These are phyloP conservation scores for Vicia villosa DNA, from an alignment of 306 rosid species.

Conservation along the genomic window DNA sequence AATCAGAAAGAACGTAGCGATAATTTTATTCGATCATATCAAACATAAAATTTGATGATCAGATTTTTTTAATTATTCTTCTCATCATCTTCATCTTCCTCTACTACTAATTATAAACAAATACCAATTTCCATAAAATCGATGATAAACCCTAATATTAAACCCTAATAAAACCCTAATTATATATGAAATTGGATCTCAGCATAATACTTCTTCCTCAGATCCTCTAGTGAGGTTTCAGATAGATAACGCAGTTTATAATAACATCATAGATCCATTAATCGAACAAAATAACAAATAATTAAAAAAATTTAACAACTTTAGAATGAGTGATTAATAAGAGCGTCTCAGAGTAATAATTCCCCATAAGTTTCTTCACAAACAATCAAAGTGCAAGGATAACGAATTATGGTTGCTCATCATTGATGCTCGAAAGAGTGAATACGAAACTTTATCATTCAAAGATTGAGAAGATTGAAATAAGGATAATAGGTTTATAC, in stretches of 20 bases:
- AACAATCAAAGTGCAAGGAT: conserved; percentile 80
- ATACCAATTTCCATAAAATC: not conserved
- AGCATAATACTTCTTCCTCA: conserved; percentile 39
- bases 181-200: conserved; percentile 16
- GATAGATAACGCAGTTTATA: conserved; percentile 67
- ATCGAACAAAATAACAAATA: not conserved
- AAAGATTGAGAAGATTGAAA: not conserved
- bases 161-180: not conserved
- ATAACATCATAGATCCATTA: conserved; percentile 54
- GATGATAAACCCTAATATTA: not conserved
- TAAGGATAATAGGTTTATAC: not conserved
- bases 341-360: conserved; percentile 61
- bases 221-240: conserved; percentile 39
- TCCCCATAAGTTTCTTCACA: conserved; percentile 79
- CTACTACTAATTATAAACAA: not conserved
- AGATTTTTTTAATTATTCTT: conserved; percentile 11
- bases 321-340: not conserved
- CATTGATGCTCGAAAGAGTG: conserved; percentile 40
- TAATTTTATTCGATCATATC: conserved; percentile 34
- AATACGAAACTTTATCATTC: not conserved
- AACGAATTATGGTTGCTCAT: conserved; percentile 42
- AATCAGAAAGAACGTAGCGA: conserved; percentile 41
- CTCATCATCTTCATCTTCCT: conserved; percentile 38
- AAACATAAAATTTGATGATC: conserved; percentile 31
- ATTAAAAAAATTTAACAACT: not conserved